Base-by-base conservation (phyloP, 148 eudicot species). In the Cornus kousa region DNA sequence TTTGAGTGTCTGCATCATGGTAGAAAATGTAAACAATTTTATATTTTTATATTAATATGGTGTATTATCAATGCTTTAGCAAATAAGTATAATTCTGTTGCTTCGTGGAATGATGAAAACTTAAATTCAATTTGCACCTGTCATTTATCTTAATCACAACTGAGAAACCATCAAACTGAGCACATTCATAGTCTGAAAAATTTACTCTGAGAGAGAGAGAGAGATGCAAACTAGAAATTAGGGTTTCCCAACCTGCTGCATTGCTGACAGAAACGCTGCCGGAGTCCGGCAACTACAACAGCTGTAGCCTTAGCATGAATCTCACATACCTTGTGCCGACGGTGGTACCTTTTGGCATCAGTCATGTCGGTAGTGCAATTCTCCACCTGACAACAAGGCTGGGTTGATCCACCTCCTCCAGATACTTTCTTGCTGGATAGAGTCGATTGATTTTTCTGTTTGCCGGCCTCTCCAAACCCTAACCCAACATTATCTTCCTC, bases 221-320 rank as follows among this genome's bases (percentile, higher is more conserved):
- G 48, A 28, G 28, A 28, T 62, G 7, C 66, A 62, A 40, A 81
- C 3, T 67, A 39, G 20, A 24, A 50, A 32, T 70, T 70, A 62
- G 19, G 35, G 77, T 60, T 73, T 77, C n/a, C 32, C 64, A 77
- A 92, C 97, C 90, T 92, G 92, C 96, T 92, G 80, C 96, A 92
- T 89, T 92, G 96, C 77, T 92, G 96, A 74, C 96, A 92, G 87
- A 92, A 92, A 5, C 96, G 86, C 43, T 92, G 93, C 24, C 78
- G 89, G 53, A 80, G 67, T 14, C 88, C 82, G 37, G 85, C 70
- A 28, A 92, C 81, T 57, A 87, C 46, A 20, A 90, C 96, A 13
- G 83, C 78, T 4, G 91, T 86, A 37, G 91, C 91, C 83, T 90
- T 92, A 72, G 96, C 90, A 57, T 92, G 96, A 77, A 87, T 77